Conservation (phyloP, 257 asterid species). For the Cinchona pubescens region DNA sequence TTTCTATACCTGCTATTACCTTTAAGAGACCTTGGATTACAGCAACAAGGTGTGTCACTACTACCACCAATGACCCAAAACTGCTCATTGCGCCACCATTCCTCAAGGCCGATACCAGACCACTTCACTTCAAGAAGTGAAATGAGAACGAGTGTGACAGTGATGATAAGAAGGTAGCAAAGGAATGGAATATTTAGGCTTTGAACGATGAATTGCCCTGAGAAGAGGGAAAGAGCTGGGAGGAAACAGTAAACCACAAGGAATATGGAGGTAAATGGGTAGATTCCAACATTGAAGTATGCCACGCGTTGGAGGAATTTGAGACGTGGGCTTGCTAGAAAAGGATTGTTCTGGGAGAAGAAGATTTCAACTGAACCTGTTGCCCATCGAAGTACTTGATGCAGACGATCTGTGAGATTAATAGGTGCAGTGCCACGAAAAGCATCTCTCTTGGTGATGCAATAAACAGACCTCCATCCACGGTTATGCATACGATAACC, state of each 20-base stretch:
- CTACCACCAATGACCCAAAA: conserved; percentile 93
- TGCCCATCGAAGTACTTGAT: conserved; percentile 48
- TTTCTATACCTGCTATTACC: conserved; percentile 83
- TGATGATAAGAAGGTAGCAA: conserved; percentile 59
- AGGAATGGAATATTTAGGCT: conserved; percentile 56
- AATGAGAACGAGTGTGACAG: conserved; percentile 57
- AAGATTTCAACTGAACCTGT: conserved; percentile 49
- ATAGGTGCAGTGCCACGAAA: conserved; percentile 50
- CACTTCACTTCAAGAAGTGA: conserved; percentile 91
- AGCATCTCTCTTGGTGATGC: conserved; percentile 42
- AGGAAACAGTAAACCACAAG: conserved; percentile 44
- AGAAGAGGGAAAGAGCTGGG: conserved; percentile 44
- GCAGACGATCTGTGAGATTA: conserved; percentile 44
- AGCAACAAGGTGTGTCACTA: conserved; percentile 82
- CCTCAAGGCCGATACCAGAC: conserved; percentile 89
- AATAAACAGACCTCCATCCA: conserved; percentile 46
- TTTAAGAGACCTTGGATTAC: conserved; percentile 86
- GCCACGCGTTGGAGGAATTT: conserved; percentile 39
- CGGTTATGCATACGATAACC: conserved; percentile 52
- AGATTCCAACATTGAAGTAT: conserved; percentile 40
- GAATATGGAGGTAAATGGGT: conserved; percentile 43
- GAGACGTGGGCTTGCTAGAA: conserved; percentile 25
- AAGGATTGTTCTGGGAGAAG: conserved; percentile 40
- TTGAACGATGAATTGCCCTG: conserved; percentile 46
- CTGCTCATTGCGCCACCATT: conserved; percentile 95